phyloP scores from a whole-genome alignment of 805 yeast genomes.

The Candida peoriensis region DNA sequence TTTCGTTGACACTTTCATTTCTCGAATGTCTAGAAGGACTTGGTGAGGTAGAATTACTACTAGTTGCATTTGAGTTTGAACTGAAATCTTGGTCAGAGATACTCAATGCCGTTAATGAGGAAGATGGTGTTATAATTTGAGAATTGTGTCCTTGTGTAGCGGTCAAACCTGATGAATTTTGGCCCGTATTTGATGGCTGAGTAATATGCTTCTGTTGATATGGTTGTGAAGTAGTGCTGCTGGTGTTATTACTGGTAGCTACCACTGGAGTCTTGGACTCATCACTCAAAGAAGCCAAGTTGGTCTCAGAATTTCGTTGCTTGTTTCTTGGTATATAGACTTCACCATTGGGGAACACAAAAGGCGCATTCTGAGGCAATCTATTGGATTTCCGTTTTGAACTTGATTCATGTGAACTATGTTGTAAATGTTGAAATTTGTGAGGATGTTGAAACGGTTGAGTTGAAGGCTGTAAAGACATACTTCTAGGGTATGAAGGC shows the following conservation, averaged over 20 bases:
- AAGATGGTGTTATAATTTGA: too few relatives aligned
- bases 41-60: constrained; percentile 19
- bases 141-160: too few relatives aligned
- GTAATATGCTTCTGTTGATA: too few relatives aligned
- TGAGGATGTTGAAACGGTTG: constrained; percentile 7
- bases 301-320: constrained; percentile 15
- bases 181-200: too few relatives aligned
- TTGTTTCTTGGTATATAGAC: constrained; percentile 25
- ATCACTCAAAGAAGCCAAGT: not conserved
- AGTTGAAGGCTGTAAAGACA: not conserved
- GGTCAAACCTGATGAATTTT: too few relatives aligned
- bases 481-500: too few relatives aligned
- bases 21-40: constrained; percentile 24
- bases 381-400: too few relatives aligned
- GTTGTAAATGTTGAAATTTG: constrained; percentile 4
- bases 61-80: not conserved
- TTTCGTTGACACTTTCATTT: constrained; percentile 20
- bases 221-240: too few relatives aligned
- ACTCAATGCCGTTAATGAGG: too few relatives aligned
- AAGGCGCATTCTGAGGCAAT: constrained; percentile 18
- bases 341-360: constrained; percentile 27
- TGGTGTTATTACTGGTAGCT: too few relatives aligned
- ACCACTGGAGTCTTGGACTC: too few relatives aligned
- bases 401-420: not conserved
- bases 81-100: not conserved